Percentiles rank a stretch among this genome's conserved stretches.
Conservation (phyloP, 805 yeast genomes). For the Myxozyma kluyveri region DNA sequence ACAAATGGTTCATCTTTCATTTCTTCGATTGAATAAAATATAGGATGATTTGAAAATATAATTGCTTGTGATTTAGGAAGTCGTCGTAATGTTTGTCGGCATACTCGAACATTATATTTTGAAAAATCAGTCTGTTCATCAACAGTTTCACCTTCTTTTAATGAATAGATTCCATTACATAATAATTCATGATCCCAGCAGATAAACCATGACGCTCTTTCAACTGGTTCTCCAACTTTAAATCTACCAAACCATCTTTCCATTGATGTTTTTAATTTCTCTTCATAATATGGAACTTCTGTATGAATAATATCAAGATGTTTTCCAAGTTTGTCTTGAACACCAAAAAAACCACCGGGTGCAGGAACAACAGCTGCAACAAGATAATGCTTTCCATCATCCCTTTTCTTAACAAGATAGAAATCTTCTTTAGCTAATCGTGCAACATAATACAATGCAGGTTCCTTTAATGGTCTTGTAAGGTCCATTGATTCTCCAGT, state of each 20-base stretch:
- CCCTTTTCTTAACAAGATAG: slow-evolving; percentile 57
- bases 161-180: slow-evolving; percentile 54
- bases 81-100: slow-evolving; percentile 67
- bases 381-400: slow-evolving; percentile 58
- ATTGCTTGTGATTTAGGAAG: slow-evolving; percentile 64
- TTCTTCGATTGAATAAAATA: slow-evolving; percentile 68
- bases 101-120: slow-evolving; percentile 66
- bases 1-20: slow-evolving; percentile 75
- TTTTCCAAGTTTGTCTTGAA: slow-evolving; percentile 57
- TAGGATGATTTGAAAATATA: slow-evolving; percentile 72
- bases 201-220: slow-evolving; percentile 72
- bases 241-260: slow-evolving; percentile 67
- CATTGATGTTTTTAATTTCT: slow-evolving; percentile 65
- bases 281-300: slow-evolving; percentile 67
- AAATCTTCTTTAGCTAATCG: slow-evolving; percentile 77
- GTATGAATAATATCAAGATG: slow-evolving; percentile 62
- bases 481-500: slow-evolving; percentile 63
- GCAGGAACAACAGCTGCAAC: slow-evolving; percentile 75
- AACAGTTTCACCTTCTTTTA: slow-evolving; percentile 47
- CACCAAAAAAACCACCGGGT: slow-evolving; percentile 74
- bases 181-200: slow-evolving; percentile 69
- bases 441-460: slow-evolving; percentile 60
- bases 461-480: slow-evolving; percentile 57
- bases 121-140: slow-evolving; percentile 47
- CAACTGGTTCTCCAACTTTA: slow-evolving; percentile 62